Percentiles rank a stretch among this genome's conserved stretches.
Conservation (phyloP, 2,329 filamentous ascomycete genomes). For the Penicillium olsonii region DNA sequence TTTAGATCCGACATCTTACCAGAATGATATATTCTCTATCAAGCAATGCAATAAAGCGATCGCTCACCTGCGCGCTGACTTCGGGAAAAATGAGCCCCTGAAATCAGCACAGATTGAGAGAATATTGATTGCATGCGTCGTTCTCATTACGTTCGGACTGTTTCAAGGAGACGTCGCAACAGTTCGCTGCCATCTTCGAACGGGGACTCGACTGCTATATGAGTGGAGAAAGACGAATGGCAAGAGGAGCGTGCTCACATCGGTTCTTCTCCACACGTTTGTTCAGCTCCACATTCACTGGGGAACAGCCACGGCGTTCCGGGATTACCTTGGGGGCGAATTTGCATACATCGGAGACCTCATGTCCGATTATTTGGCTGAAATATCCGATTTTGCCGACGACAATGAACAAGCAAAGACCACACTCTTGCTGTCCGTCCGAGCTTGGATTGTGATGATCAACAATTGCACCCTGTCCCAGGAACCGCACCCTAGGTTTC, state of each 20-base stretch:
- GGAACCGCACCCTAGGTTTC: neutral
- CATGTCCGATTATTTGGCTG: neutral
- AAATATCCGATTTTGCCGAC: neutral
- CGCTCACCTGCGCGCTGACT: neutral
- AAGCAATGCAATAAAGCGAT: conserved; percentile 7
- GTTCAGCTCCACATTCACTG: conserved; percentile 9
- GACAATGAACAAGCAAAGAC: neutral
- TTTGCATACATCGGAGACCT: conserved; percentile 1
- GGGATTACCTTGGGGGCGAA: neutral
- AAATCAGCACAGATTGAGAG: neutral
- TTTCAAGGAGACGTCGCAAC: conserved; percentile 8
- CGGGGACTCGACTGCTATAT: conserved; percentile 1
- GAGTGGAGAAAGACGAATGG: conserved; percentile 5
- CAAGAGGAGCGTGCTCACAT: neutral
- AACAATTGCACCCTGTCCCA: neutral
- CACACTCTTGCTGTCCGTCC: neutral
- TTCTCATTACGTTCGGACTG: conserved; percentile 2
- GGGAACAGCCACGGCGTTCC: conserved; percentile 1
- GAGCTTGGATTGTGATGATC: conserved; percentile 1
- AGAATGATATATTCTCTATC: conserved; percentile 4
- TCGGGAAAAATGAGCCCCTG: neutral
- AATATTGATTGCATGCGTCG: conserved; percentile 4
- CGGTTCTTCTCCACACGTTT: conserved; percentile 5
- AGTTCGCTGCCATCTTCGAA: conserved; percentile 4
- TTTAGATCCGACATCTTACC: neutral